Evolutionary conservation across 306 rosid genomes (phyloP), one percentile per base, ranked within the genome.

Genomic region (Datisca glomerata): DNA sequence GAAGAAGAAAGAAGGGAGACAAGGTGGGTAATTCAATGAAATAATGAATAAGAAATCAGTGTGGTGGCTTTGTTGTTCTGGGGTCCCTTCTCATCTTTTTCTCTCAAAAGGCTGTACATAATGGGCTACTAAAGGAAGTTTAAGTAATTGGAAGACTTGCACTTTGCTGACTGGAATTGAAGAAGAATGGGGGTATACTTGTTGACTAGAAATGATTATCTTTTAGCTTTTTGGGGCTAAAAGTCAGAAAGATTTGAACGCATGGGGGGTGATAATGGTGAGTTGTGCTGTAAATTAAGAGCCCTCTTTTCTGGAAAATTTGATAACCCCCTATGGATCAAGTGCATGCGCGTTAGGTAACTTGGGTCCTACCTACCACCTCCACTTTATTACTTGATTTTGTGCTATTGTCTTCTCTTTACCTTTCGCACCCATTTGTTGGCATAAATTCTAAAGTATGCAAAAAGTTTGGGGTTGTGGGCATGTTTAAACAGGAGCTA

Each of bases 261-360:
- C 71, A 65, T 42, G 69, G 63, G 70, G 57, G 58, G 54, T 66
- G 51, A 60, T 61, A 73, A 76, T 76, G 86, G 87, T 66, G 75
- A 71, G 66, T 41, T 78, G 63, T 72, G 79, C 75, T 75, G 77
- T 60, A 67, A 71, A 78, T 44, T 66, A 72, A 74, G 53, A 74
- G 40, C 63, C 60, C 72, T 64, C 50, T 70, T 73, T 61, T 56
- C 60, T 44, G 56, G 9, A 52, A 54, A 59, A 66, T 70, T 63
- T 67, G 73, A 67, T 57, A 68, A n/a, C 43, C 69, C 51, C 52
- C 61, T 54, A 68, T 63, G 68, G 75, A 69, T 54, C 49, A 51
- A 57, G 74, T 55, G 92, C 94, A 84, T 76, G 94, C 92, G 92
- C 72, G 81, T 76, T 63, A 41, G 80, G 76, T 79, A 56, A 51